Base-by-base conservation (phyloP, 192 early-diverging fungal genomes). In the Jimgerdemannia lactiflua region DNA sequence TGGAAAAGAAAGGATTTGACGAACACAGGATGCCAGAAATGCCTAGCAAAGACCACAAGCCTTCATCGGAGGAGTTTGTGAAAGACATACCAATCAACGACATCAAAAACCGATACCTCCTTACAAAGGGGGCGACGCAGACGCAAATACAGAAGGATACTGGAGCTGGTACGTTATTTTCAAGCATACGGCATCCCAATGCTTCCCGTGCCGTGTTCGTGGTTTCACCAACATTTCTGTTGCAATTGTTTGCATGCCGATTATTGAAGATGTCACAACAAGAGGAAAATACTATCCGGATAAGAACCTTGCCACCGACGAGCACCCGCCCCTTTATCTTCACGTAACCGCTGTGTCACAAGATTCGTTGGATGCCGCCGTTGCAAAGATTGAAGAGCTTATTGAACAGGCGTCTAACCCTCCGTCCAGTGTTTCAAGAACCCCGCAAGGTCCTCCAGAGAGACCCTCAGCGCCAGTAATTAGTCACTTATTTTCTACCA, bases 241-340 rank as follows among this genome's bases (percentile, higher is more conserved):
- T 29, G 29, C 17, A 41, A 74, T 43, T 81, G 69, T 65, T 80
- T 11, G 11, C 41, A 80, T 78, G 41, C 54, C 73, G 59, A 20
- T 11, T 70, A 42, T 20, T 42, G 11, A 18, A 80, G 91, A 91
- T 76, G 87, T 96, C 19, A 91, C 90, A 3, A 95, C 94, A n/a
- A 82, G 91, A 54, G 95, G 95, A 78, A 91, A 91, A 70, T 93
- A 93, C 81, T 96, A 95, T 79, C 82, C 89, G 40, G 89, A 96
- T 76, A 78, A 87, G 4, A 86, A 77, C 54, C 64, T 92, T n/a
- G 93, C 93, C 10, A 94, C 92, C 14, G 89, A 90, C 11, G 88
- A 85, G 6, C 91, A 94, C 41, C 95, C 95, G 67, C 92, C 93
- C 3, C 85, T 97, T 39, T 92, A 92, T 72, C 84, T 97, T 4